Evolutionary conservation across 805 yeast species (phyloP), one percentile per base, ranked within the genome.

Genomic region (Blastobotrys americana): DNA sequence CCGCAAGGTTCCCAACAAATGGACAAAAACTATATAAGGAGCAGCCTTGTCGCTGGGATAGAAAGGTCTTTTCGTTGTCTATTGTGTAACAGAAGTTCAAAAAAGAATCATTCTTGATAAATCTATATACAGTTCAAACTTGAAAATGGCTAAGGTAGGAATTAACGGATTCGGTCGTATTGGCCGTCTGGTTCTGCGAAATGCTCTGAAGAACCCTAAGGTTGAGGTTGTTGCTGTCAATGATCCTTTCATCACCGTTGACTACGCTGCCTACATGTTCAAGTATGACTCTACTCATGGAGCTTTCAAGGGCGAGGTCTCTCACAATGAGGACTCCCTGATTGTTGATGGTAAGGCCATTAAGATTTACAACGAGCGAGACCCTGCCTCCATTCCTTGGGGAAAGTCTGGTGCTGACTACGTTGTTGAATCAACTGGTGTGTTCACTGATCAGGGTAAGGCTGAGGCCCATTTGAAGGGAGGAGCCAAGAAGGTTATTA

Each of bases 231-330:
- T 84, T 54, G 94, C 94, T 55, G 73, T 87, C 77, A 87, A 87
- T 69, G 93, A 87, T 69, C 96, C 96, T 52, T 86, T 84, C 76
- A 87, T 86, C 61, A 78, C 79, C 52, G 76, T 93, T 50, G 95
- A 86, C 57, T 86, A 86, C 71, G 95, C 95, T 63, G 84, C 95
- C 54, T 86, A 86, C 78, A 80, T 86, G 87, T 85, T 86, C 84
- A 87, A 86, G 76, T 86, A 85, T 72, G 96, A 86, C 71, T 84
- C 95, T 50, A 86, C 95, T 55, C 96, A 86, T 75, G 94, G 95
- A 63, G 74, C 72, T 65, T 87, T 68, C 82, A 68, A 72, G 63
- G 96, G 96, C 63, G 78, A 72, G 50, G 95, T 86, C 52, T 50
- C 71, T 57, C 50, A 58, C 47, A 63, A 63, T 28, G 63, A 68